Evolutionary conservation across 805 yeast genomes (phyloP).

Genomic region (Tetrapisispora pingtungensis): DNA sequence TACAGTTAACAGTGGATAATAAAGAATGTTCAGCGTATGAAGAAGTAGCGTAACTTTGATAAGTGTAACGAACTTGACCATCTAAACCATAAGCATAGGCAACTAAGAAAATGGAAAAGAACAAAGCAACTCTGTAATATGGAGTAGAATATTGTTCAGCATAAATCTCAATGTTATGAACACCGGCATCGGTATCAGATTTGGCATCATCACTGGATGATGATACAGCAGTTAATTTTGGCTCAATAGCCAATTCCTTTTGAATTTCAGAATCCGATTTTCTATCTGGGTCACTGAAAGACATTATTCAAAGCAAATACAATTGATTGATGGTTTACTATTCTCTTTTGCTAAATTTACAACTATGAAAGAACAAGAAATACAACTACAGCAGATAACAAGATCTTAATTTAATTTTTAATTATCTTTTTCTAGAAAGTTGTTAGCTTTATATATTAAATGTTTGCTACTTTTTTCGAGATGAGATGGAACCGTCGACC

Average conservation of each 20-base stretch:
- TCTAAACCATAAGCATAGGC: constrained; percentile 56
- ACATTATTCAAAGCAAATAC: not conserved
- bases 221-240: not conserved
- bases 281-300: not conserved
- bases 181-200: constrained; percentile 31
- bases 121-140: constrained; percentile 33
- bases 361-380: not conserved
- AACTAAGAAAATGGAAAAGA: constrained; percentile 41
- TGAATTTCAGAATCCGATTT: not conserved
- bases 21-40: constrained; percentile 41
- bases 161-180: constrained; percentile 45
- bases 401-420: too few relatives aligned
- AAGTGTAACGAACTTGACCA: constrained; percentile 36
- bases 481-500: too few relatives aligned
- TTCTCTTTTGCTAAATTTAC: too few relatives aligned
- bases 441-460: too few relatives aligned
- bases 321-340: not conserved
- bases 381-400: too few relatives aligned
- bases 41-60: constrained; percentile 41
- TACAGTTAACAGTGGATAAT: constrained; percentile 42
- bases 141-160: constrained; percentile 40
- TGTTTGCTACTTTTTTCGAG: too few relatives aligned
- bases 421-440: too few relatives aligned
- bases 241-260: not conserved
- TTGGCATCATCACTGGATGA: not conserved